Base-by-base conservation (phyloP, 1,284 basidiomycete genomes). In the Rhodotorula sp. region DNA sequence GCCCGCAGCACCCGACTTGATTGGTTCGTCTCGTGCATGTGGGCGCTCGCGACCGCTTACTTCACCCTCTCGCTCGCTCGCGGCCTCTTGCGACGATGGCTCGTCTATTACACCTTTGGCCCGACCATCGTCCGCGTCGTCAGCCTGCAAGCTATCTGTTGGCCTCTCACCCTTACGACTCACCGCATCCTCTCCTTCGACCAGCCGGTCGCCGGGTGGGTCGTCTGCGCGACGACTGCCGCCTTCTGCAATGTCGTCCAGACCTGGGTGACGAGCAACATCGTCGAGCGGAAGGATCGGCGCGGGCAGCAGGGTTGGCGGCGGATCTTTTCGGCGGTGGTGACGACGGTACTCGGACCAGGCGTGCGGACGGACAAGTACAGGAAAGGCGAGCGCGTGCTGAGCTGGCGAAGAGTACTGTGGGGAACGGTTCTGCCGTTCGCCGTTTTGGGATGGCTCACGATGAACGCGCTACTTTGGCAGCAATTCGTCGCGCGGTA, bases 111-210 rank as follows among this genome's bases (percentile, higher is more conserved):
- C 55, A 64, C 75, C 20, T 58, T 74, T 1, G 67, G 71, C 0
- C 76, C 77, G 32, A 74, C 77, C 7, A 65, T 77, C 56, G 73
- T 77, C 36, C 65, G 77, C 8, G 70, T 76, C 47, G 53, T 77
- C 30, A 74, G 74, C 52, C 57, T 77, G 22, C 77, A 77, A 52
- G 76, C 75, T 5, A 77, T 77, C 32, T 77, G 77, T 59, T 77
- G 76, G 76, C 73, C 77, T 2, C 54, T 77, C 19, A 75, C 74
- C 10, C 59, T 74, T 15, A 74, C 68, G 29, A 77, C 77, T 13
- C 75, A 75, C 49, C 63, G 65, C 15, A 67, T 77, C 22, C 62
- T 77, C 36, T 59, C 64, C 19, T 67, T 70, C 56, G 74, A 75
- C 44, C 74, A 73, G 58, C 74, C 74, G 10, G 74, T 75, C 59